Evolutionary conservation across 371 early-diverging fungal genomes (phyloP).

Genomic region (Saksenaea oblongispora): DNA sequence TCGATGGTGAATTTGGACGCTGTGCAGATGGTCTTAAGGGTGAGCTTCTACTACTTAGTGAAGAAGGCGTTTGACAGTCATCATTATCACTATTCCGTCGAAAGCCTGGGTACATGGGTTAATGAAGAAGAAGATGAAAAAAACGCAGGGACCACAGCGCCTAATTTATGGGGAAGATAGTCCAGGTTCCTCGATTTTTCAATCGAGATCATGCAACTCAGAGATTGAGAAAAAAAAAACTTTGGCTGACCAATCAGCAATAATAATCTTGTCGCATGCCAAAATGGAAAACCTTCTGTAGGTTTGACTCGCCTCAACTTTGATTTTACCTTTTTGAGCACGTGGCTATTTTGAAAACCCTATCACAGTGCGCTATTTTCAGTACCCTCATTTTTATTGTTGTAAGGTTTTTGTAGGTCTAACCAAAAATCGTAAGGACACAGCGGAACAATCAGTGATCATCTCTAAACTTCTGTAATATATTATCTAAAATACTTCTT

Average conservation of each 20-base stretch:
- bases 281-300: background rate
- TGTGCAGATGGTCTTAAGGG: background rate
- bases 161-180: background rate
- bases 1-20: background rate
- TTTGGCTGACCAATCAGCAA: background rate
- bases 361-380: background rate
- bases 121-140: background rate
- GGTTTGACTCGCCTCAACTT: background rate
- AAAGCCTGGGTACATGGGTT: background rate
- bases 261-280: background rate
- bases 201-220: background rate
- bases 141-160: background rate
- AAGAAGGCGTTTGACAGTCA: background rate
- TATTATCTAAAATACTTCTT: background rate
- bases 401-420: background rate
- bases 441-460: background rate
- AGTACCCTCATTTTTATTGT: background rate
- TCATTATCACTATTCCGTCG: background rate
- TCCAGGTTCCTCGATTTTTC: no score
- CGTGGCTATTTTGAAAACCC: background rate
- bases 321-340: background rate
- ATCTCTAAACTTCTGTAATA: background rate
- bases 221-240: background rate
- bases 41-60: background rate
- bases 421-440: background rate